Base-by-base conservation (phyloP, 805 yeast species). In the Kazachstania viticola region DNA sequence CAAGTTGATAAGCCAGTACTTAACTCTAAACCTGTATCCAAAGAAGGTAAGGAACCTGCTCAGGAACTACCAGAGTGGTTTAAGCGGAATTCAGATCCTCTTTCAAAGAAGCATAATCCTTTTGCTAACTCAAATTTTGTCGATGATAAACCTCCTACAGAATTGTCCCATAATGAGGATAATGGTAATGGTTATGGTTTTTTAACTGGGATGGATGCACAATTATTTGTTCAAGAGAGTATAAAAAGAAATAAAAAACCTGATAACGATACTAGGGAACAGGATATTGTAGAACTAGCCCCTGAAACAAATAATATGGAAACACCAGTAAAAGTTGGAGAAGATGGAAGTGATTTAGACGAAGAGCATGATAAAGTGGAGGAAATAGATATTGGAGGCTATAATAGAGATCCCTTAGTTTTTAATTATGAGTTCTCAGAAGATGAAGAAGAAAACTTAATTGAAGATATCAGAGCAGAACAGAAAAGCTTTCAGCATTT, bases 381-480 rank as follows among this genome's bases (percentile, higher is more conserved):
- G 5, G 29, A 27, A 9, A 30, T 16, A 17, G 30, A 21, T 8
- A 28, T 25, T 14, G 32, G 14, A 14, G 21, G 19, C 12, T 18
- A 22, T 18, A 14, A 16, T 8, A 31, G 27, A 13, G 23, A 36
- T 16, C 45, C 45, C 4, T 30, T 47, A 18, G 42, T 44, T 0
- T 51, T 69, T 21, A 80, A 75, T 33, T 79, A 77, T 44, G 81
- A 73, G 33, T 79, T 79, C 49, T 74, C 73, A 16, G 85, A 81
- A 33, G 77, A 75, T 13, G 96, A 87, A 36, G 94, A 84, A 35
- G 75, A 73, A 22, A 71, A 73, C 14, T 51, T 84, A 3, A 66
- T 69, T 2, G 65, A 71, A 21, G 79, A 77, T 41, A 55, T 88
- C 29, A 63, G 65, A 26, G 67, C 69, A 27, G 98, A 91, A 51